Conservation (phyloP, 2,329 filamentous ascomycete species). For the Sclerotinia subarctica region DNA sequence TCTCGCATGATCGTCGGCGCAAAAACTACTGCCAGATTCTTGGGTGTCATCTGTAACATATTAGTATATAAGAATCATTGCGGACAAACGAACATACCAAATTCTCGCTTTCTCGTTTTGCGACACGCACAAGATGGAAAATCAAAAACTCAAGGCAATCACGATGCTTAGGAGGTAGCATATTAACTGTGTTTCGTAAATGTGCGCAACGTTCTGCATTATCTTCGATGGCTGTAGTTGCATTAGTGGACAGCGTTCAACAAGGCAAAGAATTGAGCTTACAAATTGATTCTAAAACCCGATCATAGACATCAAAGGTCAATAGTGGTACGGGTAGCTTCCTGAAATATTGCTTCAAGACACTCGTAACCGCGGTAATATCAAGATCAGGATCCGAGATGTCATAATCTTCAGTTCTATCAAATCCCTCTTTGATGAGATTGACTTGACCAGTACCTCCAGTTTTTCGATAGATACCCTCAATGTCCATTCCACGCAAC, state of each 20-base stretch:
- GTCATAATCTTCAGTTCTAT: slow-evolving; percentile 79
- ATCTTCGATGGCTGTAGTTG: slow-evolving; percentile 56
- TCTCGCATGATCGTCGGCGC: slow-evolving; percentile 97
- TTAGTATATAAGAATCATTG: slow-evolving; percentile 29
- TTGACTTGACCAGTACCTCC: slow-evolving; percentile 91
- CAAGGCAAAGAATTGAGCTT: slow-evolving; percentile 40
- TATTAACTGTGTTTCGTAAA: slow-evolving; percentile 69
- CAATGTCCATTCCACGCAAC: slow-evolving; percentile 90
- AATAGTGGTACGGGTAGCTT: slow-evolving; percentile 86
- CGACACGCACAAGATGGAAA: slow-evolving; percentile 87
- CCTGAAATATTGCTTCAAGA: slow-evolving; percentile 96
- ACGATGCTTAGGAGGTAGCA: slow-evolving; percentile 77
- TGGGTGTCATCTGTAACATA: slow-evolving; percentile 74
- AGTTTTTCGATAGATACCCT: slow-evolving; percentile 97
- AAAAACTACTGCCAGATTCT: slow-evolving; percentile 95
- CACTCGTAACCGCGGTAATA: slow-evolving; percentile 93
- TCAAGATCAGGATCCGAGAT: slow-evolving; percentile 92
- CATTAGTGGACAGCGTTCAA: slow-evolving; percentile 30
- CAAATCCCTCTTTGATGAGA: slow-evolving; percentile 85
- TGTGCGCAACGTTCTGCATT: slow-evolving; percentile 66
- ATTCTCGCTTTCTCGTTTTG: slow-evolving; percentile 78
- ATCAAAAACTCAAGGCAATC: slow-evolving; percentile 92
- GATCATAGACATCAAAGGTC: slow-evolving; percentile 89
- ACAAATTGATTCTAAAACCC: slow-evolving; percentile 77
- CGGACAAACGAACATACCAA: slow-evolving; percentile 55